A percentile compares a stretch with the other conserved stretches of the same genome.
These are phyloP conservation scores for Cladophialophora immunda DNA, from an alignment of 2,329 filamentous ascomycete genomes.

Conservation along the genomic window DNA sequence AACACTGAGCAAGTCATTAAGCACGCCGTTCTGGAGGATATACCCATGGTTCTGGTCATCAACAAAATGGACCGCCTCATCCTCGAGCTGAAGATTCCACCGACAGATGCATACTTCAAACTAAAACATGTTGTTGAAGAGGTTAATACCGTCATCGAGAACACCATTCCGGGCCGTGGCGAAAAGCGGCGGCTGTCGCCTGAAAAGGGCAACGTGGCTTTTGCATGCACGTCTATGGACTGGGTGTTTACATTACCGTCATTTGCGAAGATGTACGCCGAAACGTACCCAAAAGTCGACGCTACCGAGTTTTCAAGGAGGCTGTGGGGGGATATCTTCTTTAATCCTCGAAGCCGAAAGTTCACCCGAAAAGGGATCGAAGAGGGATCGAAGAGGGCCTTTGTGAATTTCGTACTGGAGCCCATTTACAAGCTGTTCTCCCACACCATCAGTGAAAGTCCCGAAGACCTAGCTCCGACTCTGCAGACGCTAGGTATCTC, in stretches of 20 bases:
- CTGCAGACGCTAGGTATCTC: constrained; percentile 80
- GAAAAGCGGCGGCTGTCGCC: constrained; percentile 85
- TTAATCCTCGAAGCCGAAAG: constrained; percentile 86
- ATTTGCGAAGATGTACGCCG: constrained; percentile 95
- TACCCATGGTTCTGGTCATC: constrained; percentile 87
- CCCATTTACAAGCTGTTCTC: constrained; percentile 98
- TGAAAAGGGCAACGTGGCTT: constrained; percentile 97
- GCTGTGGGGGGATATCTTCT: constrained; percentile 97
- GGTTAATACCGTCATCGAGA: constrained; percentile 95
- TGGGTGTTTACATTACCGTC: constrained; percentile 97
- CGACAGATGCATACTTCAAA: constrained; percentile 97
- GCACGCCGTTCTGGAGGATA: constrained; percentile 87
- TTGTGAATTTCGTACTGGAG: constrained; percentile 93
- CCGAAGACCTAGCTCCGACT: constrained; percentile 81
- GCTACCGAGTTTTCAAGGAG: constrained; percentile 81
- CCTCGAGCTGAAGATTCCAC: constrained; percentile 90
- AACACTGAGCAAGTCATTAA: constrained; percentile 98
- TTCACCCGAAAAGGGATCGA: constrained; percentile 90
- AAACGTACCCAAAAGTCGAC: constrained; percentile 84
- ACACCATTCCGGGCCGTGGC: constrained; percentile 80
- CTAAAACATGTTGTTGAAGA: constrained; percentile 98
- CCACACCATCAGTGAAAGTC: constrained; percentile 90
- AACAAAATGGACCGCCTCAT: constrained; percentile 99
- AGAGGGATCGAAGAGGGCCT: constrained; percentile 80
- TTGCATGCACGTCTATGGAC: constrained; percentile 89